Conservation (phyloP, 352 stramenopile species). For the Pythium aquatile region DNA sequence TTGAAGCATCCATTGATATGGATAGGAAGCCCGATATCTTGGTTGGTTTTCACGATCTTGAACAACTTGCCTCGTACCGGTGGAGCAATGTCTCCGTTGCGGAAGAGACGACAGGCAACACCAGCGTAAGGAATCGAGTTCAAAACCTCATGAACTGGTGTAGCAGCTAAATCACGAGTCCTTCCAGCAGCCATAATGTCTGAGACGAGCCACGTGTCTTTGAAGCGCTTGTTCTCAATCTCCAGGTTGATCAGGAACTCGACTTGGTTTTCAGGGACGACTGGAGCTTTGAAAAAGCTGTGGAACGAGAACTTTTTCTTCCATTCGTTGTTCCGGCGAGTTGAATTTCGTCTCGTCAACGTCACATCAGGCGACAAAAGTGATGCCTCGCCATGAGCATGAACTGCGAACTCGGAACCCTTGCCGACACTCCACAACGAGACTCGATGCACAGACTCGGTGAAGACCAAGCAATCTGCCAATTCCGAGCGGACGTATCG, state of each 20-base stretch:
- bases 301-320: slow-evolving; percentile 77
- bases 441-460: slow-evolving; percentile 54
- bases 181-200: slow-evolving; percentile 68
- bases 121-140: slow-evolving; percentile 65
- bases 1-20: slow-evolving; percentile 83
- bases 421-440: slow-evolving; percentile 67
- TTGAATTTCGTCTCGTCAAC: slow-evolving; percentile 45
- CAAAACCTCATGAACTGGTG: slow-evolving; percentile 57
- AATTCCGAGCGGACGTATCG: slow-evolving; percentile 44
- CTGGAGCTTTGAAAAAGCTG: slow-evolving; percentile 69
- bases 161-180: slow-evolving; percentile 64
- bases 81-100: slow-evolving; percentile 38
- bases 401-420: slow-evolving; percentile 57
- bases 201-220: slow-evolving; percentile 60
- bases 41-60: slow-evolving; percentile 50
- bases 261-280: slow-evolving; percentile 61
- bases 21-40: slow-evolving; percentile 53
- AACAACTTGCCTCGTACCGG: slow-evolving; percentile 58
- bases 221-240: slow-evolving; percentile 48
- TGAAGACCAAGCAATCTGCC: slow-evolving; percentile 67
- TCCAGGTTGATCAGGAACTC: slow-evolving; percentile 65
- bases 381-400: slow-evolving; percentile 49
- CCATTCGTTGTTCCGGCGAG: slow-evolving; percentile 60
- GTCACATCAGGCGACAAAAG: slow-evolving; percentile 40
- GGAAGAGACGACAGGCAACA: slow-evolving; percentile 59